These are phyloP conservation scores for Penicillium herquei DNA, from an alignment of 495 filamentous ascomycete genomes.

Conservation along the genomic window DNA sequence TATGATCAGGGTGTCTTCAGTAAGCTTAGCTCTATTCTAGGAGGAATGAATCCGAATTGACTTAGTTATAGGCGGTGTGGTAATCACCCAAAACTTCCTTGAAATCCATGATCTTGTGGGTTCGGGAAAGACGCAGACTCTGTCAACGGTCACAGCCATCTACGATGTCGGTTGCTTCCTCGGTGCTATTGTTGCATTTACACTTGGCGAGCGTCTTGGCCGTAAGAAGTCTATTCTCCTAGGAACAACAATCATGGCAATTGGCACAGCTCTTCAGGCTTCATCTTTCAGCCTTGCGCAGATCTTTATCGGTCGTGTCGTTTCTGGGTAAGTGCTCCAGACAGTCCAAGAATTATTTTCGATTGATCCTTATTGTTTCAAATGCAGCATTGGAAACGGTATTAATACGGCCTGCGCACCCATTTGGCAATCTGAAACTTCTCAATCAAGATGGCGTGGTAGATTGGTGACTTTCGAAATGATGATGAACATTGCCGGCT, in stretches of 20 bases:
- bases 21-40: slow-evolving; percentile 7
- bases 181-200: slow-evolving; percentile 50
- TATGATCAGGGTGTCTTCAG: slow-evolving; percentile 61
- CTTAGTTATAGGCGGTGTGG: not conserved
- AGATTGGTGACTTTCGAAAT: slow-evolving; percentile 60
- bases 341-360: too few species aligned
- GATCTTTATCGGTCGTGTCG: slow-evolving; percentile 57
- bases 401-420: slow-evolving; percentile 64
- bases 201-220: slow-evolving; percentile 51
- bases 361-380: not conserved
- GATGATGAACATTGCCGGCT: slow-evolving; percentile 60
- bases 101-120: not conserved
- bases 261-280: slow-evolving; percentile 57
- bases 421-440: slow-evolving; percentile 64
- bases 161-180: slow-evolving; percentile 58
- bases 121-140: not conserved
- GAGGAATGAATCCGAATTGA: not conserved
- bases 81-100: not conserved
- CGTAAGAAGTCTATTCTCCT: slow-evolving; percentile 52
- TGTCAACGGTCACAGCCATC: slow-evolving; percentile 42
- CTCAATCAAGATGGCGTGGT: slow-evolving; percentile 57
- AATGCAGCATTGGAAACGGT: slow-evolving; percentile 57
- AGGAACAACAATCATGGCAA: slow-evolving; percentile 51
- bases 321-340: not conserved
- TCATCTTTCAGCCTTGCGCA: slow-evolving; percentile 49